These are phyloP conservation scores for Suhomyces sp. DNA, from an alignment of 805 yeast genomes.

Conservation along the genomic window DNA sequence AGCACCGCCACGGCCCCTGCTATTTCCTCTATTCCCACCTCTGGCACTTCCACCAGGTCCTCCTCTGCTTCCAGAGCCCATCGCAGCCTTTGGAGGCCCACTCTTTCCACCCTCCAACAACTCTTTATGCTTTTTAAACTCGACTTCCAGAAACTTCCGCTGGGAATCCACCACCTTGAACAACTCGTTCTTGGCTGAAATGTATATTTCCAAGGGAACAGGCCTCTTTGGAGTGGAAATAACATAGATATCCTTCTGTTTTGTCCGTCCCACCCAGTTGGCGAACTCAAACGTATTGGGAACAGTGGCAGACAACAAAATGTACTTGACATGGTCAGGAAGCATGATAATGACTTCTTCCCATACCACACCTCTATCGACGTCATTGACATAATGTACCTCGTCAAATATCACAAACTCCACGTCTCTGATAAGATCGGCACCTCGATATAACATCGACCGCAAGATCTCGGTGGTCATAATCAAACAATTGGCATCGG, in stretches of 20 bases:
- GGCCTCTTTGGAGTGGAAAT: constrained; percentile 97
- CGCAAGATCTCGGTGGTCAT: constrained; percentile 97
- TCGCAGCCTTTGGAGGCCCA: constrained; percentile 34
- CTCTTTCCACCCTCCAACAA: constrained; percentile 43
- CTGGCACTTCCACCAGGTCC: constrained; percentile 45
- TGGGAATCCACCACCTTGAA: constrained; percentile 72
- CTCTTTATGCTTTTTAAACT: constrained; percentile 60
- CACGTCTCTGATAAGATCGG: constrained; percentile 93
- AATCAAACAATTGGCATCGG: constrained; percentile 92
- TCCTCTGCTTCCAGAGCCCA: constrained; percentile 41
- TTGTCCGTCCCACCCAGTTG: constrained; percentile 97
- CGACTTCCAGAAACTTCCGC: constrained; percentile 63
- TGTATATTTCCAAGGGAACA: constrained; percentile 82
- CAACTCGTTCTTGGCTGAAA: constrained; percentile 77
- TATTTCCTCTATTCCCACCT: constrained; percentile 36
- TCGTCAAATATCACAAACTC: constrained; percentile 98
- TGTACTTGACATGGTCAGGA: constrained; percentile 93
- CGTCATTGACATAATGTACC: constrained; percentile 96
- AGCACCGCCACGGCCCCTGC: constrained; percentile 23
- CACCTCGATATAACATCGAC: constrained; percentile 94
- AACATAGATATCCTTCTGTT: constrained; percentile 92
- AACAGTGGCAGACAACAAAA: constrained; percentile 91
- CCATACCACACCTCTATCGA: constrained; percentile 98
- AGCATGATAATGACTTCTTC: constrained; percentile 97
- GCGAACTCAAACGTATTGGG: constrained; percentile 99